Evolutionary conservation across 768 basidiomycete species (phyloP).

Genomic region (Boletus sp.): DNA sequence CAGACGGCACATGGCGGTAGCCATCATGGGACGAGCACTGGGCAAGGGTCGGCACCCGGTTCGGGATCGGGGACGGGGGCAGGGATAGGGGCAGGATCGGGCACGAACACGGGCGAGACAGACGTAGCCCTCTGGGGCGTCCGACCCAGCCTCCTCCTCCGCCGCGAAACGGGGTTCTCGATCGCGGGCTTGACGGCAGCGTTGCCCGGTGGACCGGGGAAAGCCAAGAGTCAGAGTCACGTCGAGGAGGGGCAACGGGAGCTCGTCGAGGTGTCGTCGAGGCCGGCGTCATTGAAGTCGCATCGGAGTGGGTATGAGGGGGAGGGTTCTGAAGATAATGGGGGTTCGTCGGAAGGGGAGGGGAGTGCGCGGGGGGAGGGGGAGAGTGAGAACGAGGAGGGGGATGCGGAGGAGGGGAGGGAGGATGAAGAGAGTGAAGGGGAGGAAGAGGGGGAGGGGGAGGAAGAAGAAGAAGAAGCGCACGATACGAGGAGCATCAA

Average conservation of each 20-base stretch:
- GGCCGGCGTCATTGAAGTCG: conserved; percentile 46
- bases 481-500: conserved; percentile 72
- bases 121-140: conserved; percentile 25
- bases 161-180: conserved; percentile 78
- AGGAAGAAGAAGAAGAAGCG: conserved; percentile 26
- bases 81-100: background rate
- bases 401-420: conserved; percentile 25
- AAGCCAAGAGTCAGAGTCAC: conserved; percentile 2
- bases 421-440: conserved; percentile 27
- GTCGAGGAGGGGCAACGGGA: conserved; percentile 42
- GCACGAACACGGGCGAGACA: background rate
- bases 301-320: conserved; percentile 5
- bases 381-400: conserved; percentile 20
- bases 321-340: conserved; percentile 20
- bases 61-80: background rate
- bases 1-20: conserved; percentile 9
- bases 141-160: conserved; percentile 57
- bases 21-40: conserved; percentile 16
- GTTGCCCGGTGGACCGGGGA: conserved; percentile 42
- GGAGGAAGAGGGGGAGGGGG: conserved; percentile 29
- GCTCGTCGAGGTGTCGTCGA: conserved; percentile 52
- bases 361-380: background rate
- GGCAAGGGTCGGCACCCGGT: conserved; percentile 6
- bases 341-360: conserved; percentile 3
- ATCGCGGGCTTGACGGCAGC: conserved; percentile 72